Percentiles rank a stretch among this genome's conserved stretches.
Evolutionary conservation across 2,329 filamentous ascomycete species (phyloP).

Genomic region (Pseudocercospora crystallina): DNA sequence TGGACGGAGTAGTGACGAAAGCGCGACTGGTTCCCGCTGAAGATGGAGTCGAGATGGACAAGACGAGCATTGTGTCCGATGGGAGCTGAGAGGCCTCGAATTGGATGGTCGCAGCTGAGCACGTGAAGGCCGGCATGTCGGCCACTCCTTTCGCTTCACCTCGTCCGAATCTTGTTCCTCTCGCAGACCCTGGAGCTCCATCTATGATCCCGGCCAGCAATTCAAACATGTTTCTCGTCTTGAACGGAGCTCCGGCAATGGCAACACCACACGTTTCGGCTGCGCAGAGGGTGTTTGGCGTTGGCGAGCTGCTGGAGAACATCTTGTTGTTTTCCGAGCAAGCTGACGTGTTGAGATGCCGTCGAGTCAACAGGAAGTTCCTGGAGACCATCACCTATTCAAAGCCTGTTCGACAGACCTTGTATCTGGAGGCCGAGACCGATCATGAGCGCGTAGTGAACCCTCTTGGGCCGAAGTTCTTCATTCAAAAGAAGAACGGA

Average conservation of each 20-base stretch:
- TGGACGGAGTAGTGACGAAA: background rate
- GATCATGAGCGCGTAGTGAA: slow-evolving; percentile 12
- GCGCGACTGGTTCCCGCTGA: slow-evolving; percentile 2
- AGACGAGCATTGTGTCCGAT: background rate
- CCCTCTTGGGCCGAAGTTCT: slow-evolving; percentile 20
- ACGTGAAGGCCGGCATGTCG: slow-evolving; percentile 4
- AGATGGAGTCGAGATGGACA: background rate
- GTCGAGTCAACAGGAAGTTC: slow-evolving; percentile 20
- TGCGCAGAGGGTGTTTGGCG: slow-evolving; percentile 19
- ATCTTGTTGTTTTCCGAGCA: slow-evolving; percentile 15
- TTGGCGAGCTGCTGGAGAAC: slow-evolving; percentile 23
- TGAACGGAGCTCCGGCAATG: background rate
- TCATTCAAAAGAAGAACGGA: slow-evolving; percentile 16
- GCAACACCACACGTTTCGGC: slow-evolving; percentile 6
- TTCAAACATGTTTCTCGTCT: too few relatives aligned
- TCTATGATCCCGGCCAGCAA: too few relatives aligned
- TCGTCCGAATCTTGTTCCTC: too few relatives aligned
- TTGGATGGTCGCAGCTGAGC: slow-evolving; percentile 3
- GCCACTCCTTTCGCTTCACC: background rate
- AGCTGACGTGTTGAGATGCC: slow-evolving; percentile 19
- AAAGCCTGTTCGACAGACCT: slow-evolving; percentile 10
- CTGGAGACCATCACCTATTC: slow-evolving; percentile 17
- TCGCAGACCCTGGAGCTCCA: too few relatives aligned
- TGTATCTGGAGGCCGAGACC: slow-evolving; percentile 20
- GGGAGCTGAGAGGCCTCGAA: slow-evolving; percentile 5